Base-by-base conservation (phyloP, 176 grass and related monocot genomes). In the Oryza nivara region DNA sequence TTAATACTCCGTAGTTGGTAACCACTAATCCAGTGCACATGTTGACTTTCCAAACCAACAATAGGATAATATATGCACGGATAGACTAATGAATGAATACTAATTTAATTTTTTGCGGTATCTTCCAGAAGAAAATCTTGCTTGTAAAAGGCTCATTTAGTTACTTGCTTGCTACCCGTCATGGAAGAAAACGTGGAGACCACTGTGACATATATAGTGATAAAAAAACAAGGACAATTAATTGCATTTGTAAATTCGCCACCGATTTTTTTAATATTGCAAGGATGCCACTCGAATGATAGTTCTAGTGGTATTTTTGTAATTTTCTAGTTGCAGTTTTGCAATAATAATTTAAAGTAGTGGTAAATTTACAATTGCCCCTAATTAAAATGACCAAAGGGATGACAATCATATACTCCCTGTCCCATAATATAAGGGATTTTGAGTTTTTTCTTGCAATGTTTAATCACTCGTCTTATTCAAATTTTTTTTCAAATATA, bases 121-220 rank as follows among this genome's bases (percentile, higher is more conserved):
- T 65, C 70, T 65, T 65, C 56, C 11, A 65, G 54, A 74, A 83
- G 16, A 54, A 13, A 25, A 34, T 65, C 7, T 63, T 74, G 38
- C 38, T 73, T 83, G 4, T 11, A 7, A 20, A 26, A 10, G 47
- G 5, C 13, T n/a, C 54, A 1, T 23, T 63, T 63, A 41, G 40
- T 41, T 23, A 9, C 34, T 56, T 54, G n/a, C 30, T 56, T 54
- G n/a, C 67, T 23, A 71, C 67, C 11, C 4, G 30, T n/a, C 26
- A n/a, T 79, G 40, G 63, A 67, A 67, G 25, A 67, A n/a, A 63
- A 78, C 17, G 19, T 80, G 45, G 65, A 36, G 65, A 36, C 0
- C 35, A 26, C 9, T 49, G 9, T 6, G 17, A 19, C 19, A 7
- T n/a, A 36, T 58, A 58, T 58, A 30, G 28, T 12, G 17, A 11